Conservation (phyloP, 371 early-diverging fungal genomes). For the Zychaea mexicana region DNA sequence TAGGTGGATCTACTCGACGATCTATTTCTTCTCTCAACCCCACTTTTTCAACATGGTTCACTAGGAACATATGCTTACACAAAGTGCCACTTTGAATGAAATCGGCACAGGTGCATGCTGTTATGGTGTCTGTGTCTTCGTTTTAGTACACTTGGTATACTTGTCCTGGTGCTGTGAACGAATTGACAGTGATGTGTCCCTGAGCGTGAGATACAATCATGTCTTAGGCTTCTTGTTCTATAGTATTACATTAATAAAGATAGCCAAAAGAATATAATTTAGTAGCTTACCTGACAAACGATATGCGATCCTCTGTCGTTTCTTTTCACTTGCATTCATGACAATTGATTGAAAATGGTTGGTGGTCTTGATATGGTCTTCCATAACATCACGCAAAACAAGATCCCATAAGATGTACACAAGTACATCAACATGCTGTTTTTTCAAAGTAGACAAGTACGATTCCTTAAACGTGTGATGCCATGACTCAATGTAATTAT, state of each 20-base stretch:
- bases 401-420: neutral
- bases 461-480: neutral
- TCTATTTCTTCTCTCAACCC: too few species aligned
- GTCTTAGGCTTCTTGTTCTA: neutral
- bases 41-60: neutral
- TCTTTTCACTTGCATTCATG: neutral
- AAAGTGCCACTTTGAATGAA: neutral
- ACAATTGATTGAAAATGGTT: neutral
- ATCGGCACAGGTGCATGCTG: neutral
- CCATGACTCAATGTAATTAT: neutral
- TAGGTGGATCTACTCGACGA: too few species aligned
- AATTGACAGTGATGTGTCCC: neutral
- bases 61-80: slow-evolving; percentile 1
- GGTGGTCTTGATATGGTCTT: neutral
- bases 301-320: neutral
- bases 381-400: neutral
- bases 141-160: too few species aligned
- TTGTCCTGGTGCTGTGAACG: neutral
- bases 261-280: neutral
- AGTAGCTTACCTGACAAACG: neutral
- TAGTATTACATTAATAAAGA: neutral
- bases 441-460: neutral
- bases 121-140: too few species aligned
- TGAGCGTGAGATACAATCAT: neutral
- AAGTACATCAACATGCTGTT: neutral